Conservation (phyloP, 2,329 filamentous ascomycete genomes). For the Blastomyces percursus region DNA sequence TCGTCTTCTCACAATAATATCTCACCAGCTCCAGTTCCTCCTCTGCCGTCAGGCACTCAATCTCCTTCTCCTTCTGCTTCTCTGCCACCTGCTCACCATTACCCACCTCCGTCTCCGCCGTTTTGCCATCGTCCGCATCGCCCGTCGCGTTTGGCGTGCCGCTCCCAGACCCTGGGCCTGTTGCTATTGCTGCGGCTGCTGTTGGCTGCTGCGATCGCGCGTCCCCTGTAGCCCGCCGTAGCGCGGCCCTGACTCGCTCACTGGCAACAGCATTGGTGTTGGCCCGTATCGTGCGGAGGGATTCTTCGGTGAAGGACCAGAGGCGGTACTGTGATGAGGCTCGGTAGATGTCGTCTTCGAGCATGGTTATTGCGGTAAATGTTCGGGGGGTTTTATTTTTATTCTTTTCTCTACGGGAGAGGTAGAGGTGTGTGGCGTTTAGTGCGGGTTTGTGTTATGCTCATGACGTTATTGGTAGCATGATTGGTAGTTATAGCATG, state of each 20-base stretch:
- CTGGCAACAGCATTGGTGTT: constrained; percentile 72
- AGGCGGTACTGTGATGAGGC: constrained; percentile 80
- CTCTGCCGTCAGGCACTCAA: constrained; percentile 70
- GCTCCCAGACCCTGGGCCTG: constrained; percentile 16
- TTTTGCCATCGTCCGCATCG: constrained; percentile 14
- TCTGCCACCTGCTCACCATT: constrained; percentile 21
- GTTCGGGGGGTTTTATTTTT: background rate
- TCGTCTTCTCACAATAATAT: constrained; percentile 58
- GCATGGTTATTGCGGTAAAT: constrained; percentile 41
- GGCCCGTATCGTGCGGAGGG: constrained; percentile 59
- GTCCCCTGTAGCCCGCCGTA: constrained; percentile 38
- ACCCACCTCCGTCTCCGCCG: constrained; percentile 12
- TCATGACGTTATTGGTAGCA: background rate
- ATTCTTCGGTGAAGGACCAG: constrained; percentile 77
- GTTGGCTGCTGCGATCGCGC: constrained; percentile 16
- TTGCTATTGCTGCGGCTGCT: constrained; percentile 9
- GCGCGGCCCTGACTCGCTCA: constrained; percentile 51
- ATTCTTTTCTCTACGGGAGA: too few species aligned
- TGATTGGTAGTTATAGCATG: background rate
- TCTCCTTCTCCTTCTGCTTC: constrained; percentile 24
- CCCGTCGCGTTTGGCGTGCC: constrained; percentile 26
- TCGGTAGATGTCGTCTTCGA: constrained; percentile 84
- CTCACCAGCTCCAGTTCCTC: constrained; percentile 75
- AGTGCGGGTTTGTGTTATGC: background rate
- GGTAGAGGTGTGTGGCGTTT: background rate